These are phyloP conservation scores for Suillus alpinus DNA, from an alignment of 768 basidiomycete species.

Conservation along the genomic window DNA sequence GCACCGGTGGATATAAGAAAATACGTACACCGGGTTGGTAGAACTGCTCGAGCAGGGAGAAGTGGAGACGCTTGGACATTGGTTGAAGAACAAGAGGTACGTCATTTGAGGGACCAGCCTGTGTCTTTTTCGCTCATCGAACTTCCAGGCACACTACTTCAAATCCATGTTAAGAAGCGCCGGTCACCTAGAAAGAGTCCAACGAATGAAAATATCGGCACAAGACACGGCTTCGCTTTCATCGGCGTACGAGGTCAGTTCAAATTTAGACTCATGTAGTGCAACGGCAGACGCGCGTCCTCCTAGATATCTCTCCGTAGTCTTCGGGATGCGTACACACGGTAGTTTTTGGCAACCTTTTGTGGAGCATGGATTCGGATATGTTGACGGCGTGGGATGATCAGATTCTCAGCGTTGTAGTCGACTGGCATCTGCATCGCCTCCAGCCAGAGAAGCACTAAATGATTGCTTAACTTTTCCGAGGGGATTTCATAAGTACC, in stretches of 20 bases:
- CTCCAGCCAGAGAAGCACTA: not conserved
- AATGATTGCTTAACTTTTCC: not conserved
- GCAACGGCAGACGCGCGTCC: slow-evolving; percentile 2
- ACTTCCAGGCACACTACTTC: slow-evolving; percentile 75
- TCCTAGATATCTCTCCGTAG: slow-evolving; percentile 27
- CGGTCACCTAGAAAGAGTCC: slow-evolving; percentile 66
- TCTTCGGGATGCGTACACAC: slow-evolving; percentile 26
- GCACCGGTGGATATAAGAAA: slow-evolving; percentile 96
- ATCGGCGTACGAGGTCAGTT: slow-evolving; percentile 65
- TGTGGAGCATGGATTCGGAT: not conserved
- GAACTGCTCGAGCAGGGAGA: slow-evolving; percentile 92
- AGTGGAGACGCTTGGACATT: slow-evolving; percentile 90
- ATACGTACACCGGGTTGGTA: slow-evolving; percentile 95
- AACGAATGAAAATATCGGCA: slow-evolving; percentile 62
- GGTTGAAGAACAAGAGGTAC: slow-evolving; percentile 90
- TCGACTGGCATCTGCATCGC: not conserved
- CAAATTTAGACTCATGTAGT: not conserved
- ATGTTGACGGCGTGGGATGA: not conserved
- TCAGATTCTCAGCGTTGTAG: not conserved
- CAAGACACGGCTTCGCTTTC: slow-evolving; percentile 55
- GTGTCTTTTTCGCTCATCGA: not conserved
- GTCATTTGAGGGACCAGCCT: slow-evolving; percentile 4
- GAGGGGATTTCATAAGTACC: not conserved
- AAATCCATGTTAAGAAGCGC: slow-evolving; percentile 76
- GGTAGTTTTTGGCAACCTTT: slow-evolving; percentile 9